These are phyloP conservation scores for Brasenia schreberi DNA, from an alignment of 164 flowering plant genomes.

Conservation along the genomic window DNA sequence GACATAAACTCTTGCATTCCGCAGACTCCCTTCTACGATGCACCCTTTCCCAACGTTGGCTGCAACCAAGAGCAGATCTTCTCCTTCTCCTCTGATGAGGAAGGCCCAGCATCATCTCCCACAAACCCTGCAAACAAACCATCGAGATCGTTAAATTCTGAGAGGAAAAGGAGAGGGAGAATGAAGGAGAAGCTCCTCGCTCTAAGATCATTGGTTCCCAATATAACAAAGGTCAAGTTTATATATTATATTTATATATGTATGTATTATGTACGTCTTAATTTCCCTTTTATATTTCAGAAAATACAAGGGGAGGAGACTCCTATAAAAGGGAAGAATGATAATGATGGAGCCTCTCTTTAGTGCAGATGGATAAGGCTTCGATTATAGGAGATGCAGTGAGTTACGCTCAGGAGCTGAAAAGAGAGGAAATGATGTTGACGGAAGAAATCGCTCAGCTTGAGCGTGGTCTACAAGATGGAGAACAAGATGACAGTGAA, in stretches of 20 bases:
- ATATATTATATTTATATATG: too few species aligned
- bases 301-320: not conserved
- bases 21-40: not conserved
- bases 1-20: not conserved
- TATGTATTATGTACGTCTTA: too few species aligned
- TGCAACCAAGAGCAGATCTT: not conserved
- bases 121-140: not conserved
- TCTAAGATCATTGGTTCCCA: constrained; percentile 76
- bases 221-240: constrained; percentile 59
- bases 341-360: not conserved
- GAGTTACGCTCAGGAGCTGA: constrained; percentile 51
- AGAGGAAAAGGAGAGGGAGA: constrained; percentile 58
- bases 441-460: constrained; percentile 52
- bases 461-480: constrained; percentile 30
- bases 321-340: not conserved
- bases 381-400: constrained; percentile 87
- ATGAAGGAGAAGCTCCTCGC: constrained; percentile 88
- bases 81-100: not conserved
- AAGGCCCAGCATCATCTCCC: not conserved
- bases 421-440: constrained; percentile 50
- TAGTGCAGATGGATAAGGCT: constrained; percentile 85
- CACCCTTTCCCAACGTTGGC: not conserved
- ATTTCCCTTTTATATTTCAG: not conserved
- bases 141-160: constrained; percentile 52
- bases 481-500: constrained; percentile 8